Evolutionary conservation across 768 basidiomycete genomes (phyloP).

Genomic region (Serendipita indica): DNA sequence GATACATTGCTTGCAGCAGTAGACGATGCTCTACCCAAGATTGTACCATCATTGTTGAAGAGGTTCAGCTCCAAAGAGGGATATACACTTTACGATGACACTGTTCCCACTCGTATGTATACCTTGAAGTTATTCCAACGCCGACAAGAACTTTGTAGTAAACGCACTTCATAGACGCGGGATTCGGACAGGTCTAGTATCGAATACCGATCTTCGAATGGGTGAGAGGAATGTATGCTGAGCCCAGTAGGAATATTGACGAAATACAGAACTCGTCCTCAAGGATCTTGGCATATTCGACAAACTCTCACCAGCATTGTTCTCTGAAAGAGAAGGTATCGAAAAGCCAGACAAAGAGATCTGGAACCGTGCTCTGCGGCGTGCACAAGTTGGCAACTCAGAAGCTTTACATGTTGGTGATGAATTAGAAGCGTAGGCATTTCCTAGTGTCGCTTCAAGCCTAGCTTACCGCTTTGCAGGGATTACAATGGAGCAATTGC

Average conservation of each 20-base stretch:
- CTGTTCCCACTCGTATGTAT: slow-evolving; percentile 31
- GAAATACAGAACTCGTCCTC: slow-evolving; percentile 32
- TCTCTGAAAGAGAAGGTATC: slow-evolving; percentile 53
- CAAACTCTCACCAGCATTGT: slow-evolving; percentile 38
- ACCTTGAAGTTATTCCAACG: slow-evolving; percentile 10
- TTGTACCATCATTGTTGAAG: slow-evolving; percentile 45
- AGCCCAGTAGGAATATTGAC: too few relatives aligned
- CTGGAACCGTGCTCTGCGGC: slow-evolving; percentile 33
- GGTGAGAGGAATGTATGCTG: slow-evolving; percentile 40
- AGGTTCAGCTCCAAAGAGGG: slow-evolving; percentile 59
- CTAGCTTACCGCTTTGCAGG: slow-evolving; percentile 23
- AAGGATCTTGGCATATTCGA: slow-evolving; percentile 41
- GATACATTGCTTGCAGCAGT: slow-evolving; percentile 31
- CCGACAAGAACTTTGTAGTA: slow-evolving; percentile 26
- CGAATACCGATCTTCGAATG: slow-evolving; percentile 60
- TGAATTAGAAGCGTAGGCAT: slow-evolving; percentile 44
- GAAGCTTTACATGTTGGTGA: slow-evolving; percentile 64
- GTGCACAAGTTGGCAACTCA: slow-evolving; percentile 23
- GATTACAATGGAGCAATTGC: slow-evolving; percentile 48
- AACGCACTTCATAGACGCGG: slow-evolving; percentile 28
- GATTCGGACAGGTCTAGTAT: slow-evolving; percentile 44
- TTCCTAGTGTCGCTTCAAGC: neutral
- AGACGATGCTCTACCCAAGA: slow-evolving; percentile 34
- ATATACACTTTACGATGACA: slow-evolving; percentile 45
- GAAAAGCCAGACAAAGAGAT: slow-evolving; percentile 55